A percentile compares a stretch with the other conserved stretches of the same genome.
Evolutionary conservation across 192 early-diverging fungal genomes (phyloP).

Genomic region (Funneliformis geosporum): DNA sequence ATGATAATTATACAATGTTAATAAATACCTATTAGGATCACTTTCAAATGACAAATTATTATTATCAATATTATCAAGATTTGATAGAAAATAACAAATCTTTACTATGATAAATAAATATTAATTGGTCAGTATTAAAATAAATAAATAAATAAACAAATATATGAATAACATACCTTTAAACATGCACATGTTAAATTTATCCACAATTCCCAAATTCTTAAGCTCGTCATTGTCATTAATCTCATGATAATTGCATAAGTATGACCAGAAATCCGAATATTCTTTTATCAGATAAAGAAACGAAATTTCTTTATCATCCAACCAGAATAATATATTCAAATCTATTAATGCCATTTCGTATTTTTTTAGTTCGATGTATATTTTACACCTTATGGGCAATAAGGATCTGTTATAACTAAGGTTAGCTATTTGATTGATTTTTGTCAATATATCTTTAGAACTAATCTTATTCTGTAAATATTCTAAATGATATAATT

Average conservation of each 20-base stretch:
- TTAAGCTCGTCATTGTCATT: neutral
- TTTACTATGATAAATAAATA: neutral
- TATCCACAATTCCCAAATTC: neutral
- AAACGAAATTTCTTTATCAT: neutral
- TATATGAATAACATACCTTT: neutral
- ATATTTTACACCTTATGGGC: neutral
- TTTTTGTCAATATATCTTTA: neutral
- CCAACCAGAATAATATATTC: neutral
- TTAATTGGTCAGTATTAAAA: neutral
- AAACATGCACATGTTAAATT: neutral
- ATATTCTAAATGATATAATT: neutral
- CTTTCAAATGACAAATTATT: too few relatives aligned
- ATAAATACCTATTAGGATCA: too few relatives aligned
- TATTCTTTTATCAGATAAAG: neutral
- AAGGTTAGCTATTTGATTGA: neutral
- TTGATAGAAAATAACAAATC: too few relatives aligned
- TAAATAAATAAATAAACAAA: neutral
- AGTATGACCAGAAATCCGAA: neutral
- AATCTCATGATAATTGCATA: neutral
- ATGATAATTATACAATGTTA: too few relatives aligned
- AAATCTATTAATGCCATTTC: neutral
- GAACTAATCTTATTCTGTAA: neutral
- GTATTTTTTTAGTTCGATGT: neutral
- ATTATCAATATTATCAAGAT: neutral
- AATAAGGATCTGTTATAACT: neutral